These are phyloP conservation scores for Dryas integrifolia DNA, from an alignment of 331 rosid genomes.

Conservation along the genomic window DNA sequence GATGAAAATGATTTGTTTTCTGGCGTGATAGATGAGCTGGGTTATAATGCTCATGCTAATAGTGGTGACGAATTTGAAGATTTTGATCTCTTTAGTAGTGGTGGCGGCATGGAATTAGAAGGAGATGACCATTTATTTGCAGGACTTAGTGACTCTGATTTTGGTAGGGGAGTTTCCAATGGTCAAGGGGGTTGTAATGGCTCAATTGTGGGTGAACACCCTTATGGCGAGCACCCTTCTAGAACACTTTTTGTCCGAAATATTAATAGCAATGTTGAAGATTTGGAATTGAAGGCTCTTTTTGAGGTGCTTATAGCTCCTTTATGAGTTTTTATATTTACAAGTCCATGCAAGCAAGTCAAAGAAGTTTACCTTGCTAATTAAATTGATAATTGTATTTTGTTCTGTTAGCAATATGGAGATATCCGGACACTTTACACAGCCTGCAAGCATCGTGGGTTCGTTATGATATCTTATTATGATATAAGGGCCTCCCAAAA, in stretches of 20 bases:
- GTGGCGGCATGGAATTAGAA: slow-evolving; percentile 83
- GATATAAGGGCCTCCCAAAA: slow-evolving; percentile 77
- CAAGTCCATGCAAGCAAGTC: slow-evolving; percentile 27
- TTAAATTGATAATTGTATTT: slow-evolving; percentile 34
- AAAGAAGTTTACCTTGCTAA: slow-evolving; percentile 16
- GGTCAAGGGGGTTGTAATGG: slow-evolving; percentile 48
- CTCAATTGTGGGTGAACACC: slow-evolving; percentile 44
- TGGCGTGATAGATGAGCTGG: slow-evolving; percentile 57
- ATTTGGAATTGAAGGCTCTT: slow-evolving; percentile 64
- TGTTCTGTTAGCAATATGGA: slow-evolving; percentile 62
- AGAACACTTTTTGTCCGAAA: slow-evolving; percentile 85
- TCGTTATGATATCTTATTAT: slow-evolving; percentile 72
- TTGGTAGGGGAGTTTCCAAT: slow-evolving; percentile 39
- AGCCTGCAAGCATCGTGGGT: slow-evolving; percentile 79
- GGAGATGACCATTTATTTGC: slow-evolving; percentile 46
- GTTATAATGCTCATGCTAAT: slow-evolving; percentile 37
- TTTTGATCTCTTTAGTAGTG: slow-evolving; percentile 77
- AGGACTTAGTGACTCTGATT: slow-evolving; percentile 33
- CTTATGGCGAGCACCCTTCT: slow-evolving; percentile 60
- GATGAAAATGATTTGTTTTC: slow-evolving; percentile 85
- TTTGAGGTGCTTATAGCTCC: slow-evolving; percentile 64
- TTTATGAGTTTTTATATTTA: slow-evolving; percentile 19
- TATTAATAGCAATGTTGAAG: slow-evolving; percentile 69
- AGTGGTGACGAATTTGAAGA: slow-evolving; percentile 64
- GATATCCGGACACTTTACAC: slow-evolving; percentile 68